These are phyloP conservation scores for Fraxinus floribunda DNA, from an alignment of 305 asterid species.

Conservation along the genomic window DNA sequence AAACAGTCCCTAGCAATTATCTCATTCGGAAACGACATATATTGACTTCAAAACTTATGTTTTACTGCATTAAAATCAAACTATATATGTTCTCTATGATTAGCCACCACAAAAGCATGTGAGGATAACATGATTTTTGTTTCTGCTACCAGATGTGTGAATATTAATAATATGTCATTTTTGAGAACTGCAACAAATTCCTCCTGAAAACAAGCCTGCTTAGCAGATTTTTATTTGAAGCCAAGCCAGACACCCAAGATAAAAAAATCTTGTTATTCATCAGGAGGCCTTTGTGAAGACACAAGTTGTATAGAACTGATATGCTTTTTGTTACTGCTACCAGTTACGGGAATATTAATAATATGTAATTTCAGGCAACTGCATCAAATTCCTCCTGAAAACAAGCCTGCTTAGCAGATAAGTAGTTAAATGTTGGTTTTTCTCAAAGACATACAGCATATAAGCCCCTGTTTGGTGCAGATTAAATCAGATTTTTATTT, in stretches of 20 bases:
- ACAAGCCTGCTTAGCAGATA: neutral
- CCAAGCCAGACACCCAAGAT: neutral
- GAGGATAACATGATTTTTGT: constrained; percentile 1
- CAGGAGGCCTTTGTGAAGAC: neutral
- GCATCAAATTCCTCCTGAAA: neutral
- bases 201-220: neutral
- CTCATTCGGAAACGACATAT: neutral
- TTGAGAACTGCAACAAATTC: neutral
- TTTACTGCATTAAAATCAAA: neutral
- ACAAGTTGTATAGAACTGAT: neutral
- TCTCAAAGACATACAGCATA: neutral
- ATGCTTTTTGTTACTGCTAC: neutral
- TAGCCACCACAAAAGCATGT: neutral
- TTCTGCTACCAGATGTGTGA: neutral
- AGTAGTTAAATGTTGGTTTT: neutral
- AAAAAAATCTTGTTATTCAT: neutral
- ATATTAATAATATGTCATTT: neutral
- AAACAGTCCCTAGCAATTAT: neutral
- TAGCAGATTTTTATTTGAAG: neutral
- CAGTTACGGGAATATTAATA: neutral
- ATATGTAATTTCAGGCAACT: neutral
- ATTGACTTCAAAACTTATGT: neutral
- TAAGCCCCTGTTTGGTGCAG: neutral
- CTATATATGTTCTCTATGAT: neutral
- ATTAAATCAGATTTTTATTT: neutral